Evolutionary conservation across 192 early-diverging fungal genomes (phyloP), one percentile per base, ranked within the genome.

Genomic region (Umbelopsis isabellina): DNA sequence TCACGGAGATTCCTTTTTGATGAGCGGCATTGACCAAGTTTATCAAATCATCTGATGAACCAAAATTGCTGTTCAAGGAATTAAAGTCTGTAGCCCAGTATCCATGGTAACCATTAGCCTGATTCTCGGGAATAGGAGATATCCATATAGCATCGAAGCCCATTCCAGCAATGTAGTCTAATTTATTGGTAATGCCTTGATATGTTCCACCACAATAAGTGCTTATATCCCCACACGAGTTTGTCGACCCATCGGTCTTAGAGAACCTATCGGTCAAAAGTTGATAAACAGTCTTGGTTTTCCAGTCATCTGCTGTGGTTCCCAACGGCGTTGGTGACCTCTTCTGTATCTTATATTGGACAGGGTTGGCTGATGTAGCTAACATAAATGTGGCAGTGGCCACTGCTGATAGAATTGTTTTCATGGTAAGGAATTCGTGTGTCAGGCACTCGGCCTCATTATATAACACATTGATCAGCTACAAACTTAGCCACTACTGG

Each of bases 121-220:
- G 18, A 25, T 84, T 51, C 23, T 68, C 53, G n/a, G 69, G 68
- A 20, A 80, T 80, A 2, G 79, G 79, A 33, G 79, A 71, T 23
- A 80, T 74, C 61, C 70, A 70, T 35, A 86, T 84, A 8, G 84
- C 84, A 49, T 85, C 72, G 68, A 86, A 84, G 0, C 84, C 83
- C 72, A 85, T 78, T 6, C 81, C 46, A 49, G 75, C 51, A 33
- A 86, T 86, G 46, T 85, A 85, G 65, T 83, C 76, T 49, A 85
- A 70, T 23, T 84, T 58, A 21, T 71, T 52, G 16, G 22, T 27
- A 18, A 86, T 66, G n/a, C 84, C 84, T 47, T 74, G 23, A 72
- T 70, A 84, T 0, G 75, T 85, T 3, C 83, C 83, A 20, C 83
- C 83, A 70, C 83, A 84, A 46, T 85, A 85, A 33, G 65, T 72